Percentiles rank a stretch among this genome's conserved stretches.
Conservation (phyloP, 2,329 filamentous ascomycete species). For the Colletotrichum simmondsii region DNA sequence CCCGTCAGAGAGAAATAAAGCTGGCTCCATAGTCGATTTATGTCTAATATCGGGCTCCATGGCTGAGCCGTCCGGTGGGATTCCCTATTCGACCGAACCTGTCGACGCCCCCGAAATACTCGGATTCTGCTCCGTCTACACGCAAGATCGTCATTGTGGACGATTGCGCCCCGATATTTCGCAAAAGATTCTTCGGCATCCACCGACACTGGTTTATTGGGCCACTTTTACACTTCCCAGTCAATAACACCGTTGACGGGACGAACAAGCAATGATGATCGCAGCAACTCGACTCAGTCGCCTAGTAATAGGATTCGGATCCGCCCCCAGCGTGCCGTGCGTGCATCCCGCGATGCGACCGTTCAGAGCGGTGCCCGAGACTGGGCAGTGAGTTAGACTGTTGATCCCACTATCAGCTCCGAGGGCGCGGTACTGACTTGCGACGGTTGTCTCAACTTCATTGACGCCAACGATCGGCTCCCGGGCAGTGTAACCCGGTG, state of each 20-base stretch:
- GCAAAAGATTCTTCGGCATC: not conserved
- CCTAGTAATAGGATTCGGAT: too few relatives aligned
- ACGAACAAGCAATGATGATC: not conserved
- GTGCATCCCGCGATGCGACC: not conserved
- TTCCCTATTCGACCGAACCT: not conserved
- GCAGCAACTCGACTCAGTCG: not conserved
- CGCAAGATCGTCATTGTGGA: not conserved
- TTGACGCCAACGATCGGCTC: not conserved
- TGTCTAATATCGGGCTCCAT: not conserved
- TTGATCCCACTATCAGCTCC: not conserved
- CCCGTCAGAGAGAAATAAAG: not conserved
- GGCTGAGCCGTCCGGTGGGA: constrained; percentile 3
- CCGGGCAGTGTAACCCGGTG: not conserved
- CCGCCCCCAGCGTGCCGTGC: not conserved
- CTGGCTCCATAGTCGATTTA: not conserved
- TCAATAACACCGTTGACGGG: not conserved
- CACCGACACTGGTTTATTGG: not conserved
- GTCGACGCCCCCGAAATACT: not conserved
- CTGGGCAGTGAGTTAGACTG: not conserved
- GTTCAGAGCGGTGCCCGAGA: not conserved
- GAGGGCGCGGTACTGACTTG: not conserved
- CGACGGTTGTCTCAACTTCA: not conserved
- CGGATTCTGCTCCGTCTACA: not conserved
- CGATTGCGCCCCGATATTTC: not conserved
- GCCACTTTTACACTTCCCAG: not conserved